Percentiles rank a stretch among this genome's conserved stretches.
phyloP scores from a whole-genome alignment of 768 basidiomycete genomes.

The Filobasidium floriforme region DNA sequence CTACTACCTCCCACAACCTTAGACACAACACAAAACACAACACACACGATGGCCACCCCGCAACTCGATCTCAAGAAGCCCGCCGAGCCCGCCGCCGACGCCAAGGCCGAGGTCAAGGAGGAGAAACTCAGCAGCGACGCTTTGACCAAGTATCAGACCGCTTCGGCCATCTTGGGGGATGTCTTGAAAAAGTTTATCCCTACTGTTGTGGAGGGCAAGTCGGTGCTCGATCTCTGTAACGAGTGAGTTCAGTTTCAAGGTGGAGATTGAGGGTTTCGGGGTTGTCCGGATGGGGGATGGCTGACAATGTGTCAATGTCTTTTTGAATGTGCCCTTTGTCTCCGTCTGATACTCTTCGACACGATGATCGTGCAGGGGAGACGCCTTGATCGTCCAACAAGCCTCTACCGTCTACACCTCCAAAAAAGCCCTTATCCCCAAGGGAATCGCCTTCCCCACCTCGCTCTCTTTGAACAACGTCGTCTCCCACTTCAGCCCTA shows the following conservation, averaged over 20 bases:
- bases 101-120: slow-evolving; percentile 7
- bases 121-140: slow-evolving; percentile 2
- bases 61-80: slow-evolving; percentile 7
- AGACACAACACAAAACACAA: not conserved
- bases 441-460: slow-evolving; percentile 78
- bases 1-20: too few relatives aligned
- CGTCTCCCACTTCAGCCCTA: slow-evolving; percentile 94
- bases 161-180: slow-evolving; percentile 78
- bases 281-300: not conserved
- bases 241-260: slow-evolving; percentile 49
- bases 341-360: not conserved
- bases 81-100: not conserved
- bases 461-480: slow-evolving; percentile 88
- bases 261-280: not conserved
- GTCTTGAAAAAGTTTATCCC: slow-evolving; percentile 79
- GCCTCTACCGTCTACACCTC: slow-evolving; percentile 85
- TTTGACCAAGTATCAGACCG: slow-evolving; percentile 58
- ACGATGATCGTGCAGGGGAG: slow-evolving; percentile 50
- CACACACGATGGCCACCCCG: not conserved
- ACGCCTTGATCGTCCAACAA: slow-evolving; percentile 82
- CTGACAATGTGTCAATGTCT: not conserved
- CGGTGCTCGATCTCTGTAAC: slow-evolving; percentile 74
- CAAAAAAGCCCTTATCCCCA: slow-evolving; percentile 50
- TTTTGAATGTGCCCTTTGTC: not conserved
- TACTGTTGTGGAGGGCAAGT: slow-evolving; percentile 69